Conservation (phyloP, 257 asterid species). For the Solanum sitiens region DNA sequence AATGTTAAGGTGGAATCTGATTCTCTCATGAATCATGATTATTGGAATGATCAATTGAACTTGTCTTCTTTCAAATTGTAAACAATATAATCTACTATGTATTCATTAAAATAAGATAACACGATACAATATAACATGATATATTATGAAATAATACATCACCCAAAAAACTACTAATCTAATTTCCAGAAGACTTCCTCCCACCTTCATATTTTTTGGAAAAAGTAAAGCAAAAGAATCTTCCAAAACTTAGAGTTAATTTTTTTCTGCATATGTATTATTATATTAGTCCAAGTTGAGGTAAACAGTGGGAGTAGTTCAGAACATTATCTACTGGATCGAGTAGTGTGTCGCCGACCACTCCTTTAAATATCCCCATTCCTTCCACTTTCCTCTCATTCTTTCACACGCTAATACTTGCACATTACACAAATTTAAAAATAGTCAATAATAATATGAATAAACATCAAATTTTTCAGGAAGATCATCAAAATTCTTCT, state of each 20-base stretch:
- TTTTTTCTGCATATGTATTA: neutral
- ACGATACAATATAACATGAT: too few relatives aligned
- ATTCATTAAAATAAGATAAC: too few relatives aligned
- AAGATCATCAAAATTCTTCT: constrained; percentile 6
- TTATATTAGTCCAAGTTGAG: neutral
- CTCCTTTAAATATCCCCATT: neutral
- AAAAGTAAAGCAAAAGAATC: neutral
- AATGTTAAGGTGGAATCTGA: neutral
- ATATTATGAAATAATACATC: too few relatives aligned
- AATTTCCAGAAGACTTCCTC: neutral
- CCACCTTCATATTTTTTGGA: neutral
- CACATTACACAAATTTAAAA: neutral
- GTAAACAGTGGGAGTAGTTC: neutral
- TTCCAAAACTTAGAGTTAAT: neutral
- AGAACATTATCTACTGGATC: neutral
- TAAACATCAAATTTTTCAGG: constrained; percentile 2
- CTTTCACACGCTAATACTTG: neutral
- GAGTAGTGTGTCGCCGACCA: neutral
- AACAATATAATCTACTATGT: too few relatives aligned
- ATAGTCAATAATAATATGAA: neutral
- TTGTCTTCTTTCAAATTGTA: too few relatives aligned
- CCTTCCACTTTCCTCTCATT: neutral
- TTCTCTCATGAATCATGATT: neutral
- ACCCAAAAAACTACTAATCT: neutral
- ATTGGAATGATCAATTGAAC: too few relatives aligned